Base-by-base conservation (phyloP, 768 basidiomycete species). In the Stropharia rugosoannulata region DNA sequence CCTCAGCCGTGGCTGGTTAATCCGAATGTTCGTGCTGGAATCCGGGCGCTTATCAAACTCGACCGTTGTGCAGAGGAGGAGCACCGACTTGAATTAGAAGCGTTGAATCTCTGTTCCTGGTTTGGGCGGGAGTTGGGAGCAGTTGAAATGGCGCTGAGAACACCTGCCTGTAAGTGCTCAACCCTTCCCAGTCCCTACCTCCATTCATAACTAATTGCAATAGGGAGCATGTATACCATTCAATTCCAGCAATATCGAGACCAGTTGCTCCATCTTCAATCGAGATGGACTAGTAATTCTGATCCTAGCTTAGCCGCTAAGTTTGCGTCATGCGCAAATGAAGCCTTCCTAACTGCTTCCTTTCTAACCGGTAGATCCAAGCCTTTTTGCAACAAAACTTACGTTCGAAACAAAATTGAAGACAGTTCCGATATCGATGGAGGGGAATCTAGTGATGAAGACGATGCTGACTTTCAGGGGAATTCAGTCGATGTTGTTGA, bases 31-130 rank as follows among this genome's bases (percentile, higher is more conserved):
- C 68, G 64, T 4, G 54, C 64, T 0, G 70, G 74, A 0, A 77
- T 77, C 1, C 57, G 55, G 1, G 66, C 63, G 3, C 60, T 73
- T 60, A 64, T 71, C 3, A 65, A 62, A 44, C 7, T 46, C 0
- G 64, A 73, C 35, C 60, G 62, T 5, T 74, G 73, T 45, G 7
- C 22, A 4, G 73, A 76, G 52, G 73, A 76, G 57, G 49, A 49
- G 4, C 29, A 19, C 0, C 60, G 67, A 0, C 59, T 75, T 0
- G 62, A 58, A 0, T 3, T 32, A 0, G 72, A 76, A 51, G 66
- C 69, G 0, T 66, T 74, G 41, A 74, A 77, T 22, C 58, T 77
- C 0, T 72, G 68, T 25, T 42, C 54, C 0, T 78, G 74, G 73
- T 75, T 67, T 52, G 60, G 66, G 0, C 39, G 54, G 3, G 72